These are phyloP conservation scores for Schwanniomyces vanrijiae DNA, from an alignment of 805 yeast genomes.

Conservation along the genomic window DNA sequence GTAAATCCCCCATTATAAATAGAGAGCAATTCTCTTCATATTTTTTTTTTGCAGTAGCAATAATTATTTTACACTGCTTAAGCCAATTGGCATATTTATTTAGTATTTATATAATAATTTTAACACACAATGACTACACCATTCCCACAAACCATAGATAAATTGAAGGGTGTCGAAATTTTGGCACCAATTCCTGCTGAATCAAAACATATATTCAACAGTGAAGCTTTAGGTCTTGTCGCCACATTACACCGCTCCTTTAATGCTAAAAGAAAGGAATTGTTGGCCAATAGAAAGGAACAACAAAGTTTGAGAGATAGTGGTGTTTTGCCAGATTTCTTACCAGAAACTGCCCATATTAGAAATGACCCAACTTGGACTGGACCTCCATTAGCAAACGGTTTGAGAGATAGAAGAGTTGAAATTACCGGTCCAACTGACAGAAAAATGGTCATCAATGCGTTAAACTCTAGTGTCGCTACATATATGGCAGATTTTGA, in stretches of 20 bases:
- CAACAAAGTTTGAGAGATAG: constrained; percentile 62
- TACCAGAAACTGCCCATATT: constrained; percentile 66
- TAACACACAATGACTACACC: constrained; percentile 34
- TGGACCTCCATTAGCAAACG: constrained; percentile 72
- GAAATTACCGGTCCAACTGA: constrained; percentile 88
- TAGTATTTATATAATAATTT: not conserved
- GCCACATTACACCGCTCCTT: constrained; percentile 74
- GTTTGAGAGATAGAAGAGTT: constrained; percentile 70
- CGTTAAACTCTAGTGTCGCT: constrained; percentile 73
- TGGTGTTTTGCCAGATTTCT: constrained; percentile 62
- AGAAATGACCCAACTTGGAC: constrained; percentile 75
- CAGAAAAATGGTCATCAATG: constrained; percentile 80
- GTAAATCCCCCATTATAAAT: not conserved
- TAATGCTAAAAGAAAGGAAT: constrained; percentile 57
- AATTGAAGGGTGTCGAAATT: constrained; percentile 52
- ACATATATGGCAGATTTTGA: constrained; percentile 88
- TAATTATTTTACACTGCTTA: not conserved
- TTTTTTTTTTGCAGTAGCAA: not conserved
- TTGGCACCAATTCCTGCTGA: constrained; percentile 50
- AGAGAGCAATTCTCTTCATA: not conserved
- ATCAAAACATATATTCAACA: constrained; percentile 55
- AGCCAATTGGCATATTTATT: not conserved
- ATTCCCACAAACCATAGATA: constrained; percentile 44
- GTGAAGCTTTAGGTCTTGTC: constrained; percentile 66
- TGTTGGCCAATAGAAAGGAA: constrained; percentile 60